Evolutionary conservation across 768 basidiomycete species (phyloP), one percentile per base, ranked within the genome.

Genomic region (Neoboletus brunneissimus): DNA sequence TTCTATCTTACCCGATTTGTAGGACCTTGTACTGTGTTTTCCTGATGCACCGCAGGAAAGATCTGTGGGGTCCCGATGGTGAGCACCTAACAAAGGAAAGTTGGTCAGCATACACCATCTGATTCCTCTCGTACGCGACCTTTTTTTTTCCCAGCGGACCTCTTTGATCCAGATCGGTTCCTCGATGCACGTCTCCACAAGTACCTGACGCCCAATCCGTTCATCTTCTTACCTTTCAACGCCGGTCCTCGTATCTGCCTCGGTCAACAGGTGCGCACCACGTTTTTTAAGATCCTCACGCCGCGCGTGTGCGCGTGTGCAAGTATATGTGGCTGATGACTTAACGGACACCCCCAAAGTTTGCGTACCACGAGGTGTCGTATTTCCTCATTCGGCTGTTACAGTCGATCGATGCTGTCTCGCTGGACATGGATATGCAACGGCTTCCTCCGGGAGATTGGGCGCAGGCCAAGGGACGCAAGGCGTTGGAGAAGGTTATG

Each of bases 171-270:
- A 0, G 83, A 86, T 60, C 76, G 86, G 16, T 88, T 84, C 75
- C 66, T 87, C 44, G 86, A 88, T 54, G 76, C 77, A 11, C 75
- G 86, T 31, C 60, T 82, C 8, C 75, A 77, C 53, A 79, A 78
- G 60, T 82, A 82, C 55, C 72, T 85, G 20, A 74, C 72, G 0
- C 75, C 78, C 2, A 86, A 86, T 57, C 84, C 85, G 1, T 86
- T 81, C 74, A 87, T 89, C 57, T 88, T 87, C 68, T 70, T 83
- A 6, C 85, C 86, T 0, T 87, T 87, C 72, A 86, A 86, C 55
- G 84, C 83, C 0, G 86, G 84, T 1, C 86, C 85, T 6, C 75
- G 86, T 11, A 83, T 85, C 57, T 87, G 86, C 53, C 75, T 85
- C 10, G 86, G 80, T 0, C 78, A 80, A 58, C 77, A 79, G 68